Percentiles rank a stretch among this genome's conserved stretches.
Conservation (phyloP, 2,329 filamentous ascomycete species). For the Chlorencoelia australis region DNA sequence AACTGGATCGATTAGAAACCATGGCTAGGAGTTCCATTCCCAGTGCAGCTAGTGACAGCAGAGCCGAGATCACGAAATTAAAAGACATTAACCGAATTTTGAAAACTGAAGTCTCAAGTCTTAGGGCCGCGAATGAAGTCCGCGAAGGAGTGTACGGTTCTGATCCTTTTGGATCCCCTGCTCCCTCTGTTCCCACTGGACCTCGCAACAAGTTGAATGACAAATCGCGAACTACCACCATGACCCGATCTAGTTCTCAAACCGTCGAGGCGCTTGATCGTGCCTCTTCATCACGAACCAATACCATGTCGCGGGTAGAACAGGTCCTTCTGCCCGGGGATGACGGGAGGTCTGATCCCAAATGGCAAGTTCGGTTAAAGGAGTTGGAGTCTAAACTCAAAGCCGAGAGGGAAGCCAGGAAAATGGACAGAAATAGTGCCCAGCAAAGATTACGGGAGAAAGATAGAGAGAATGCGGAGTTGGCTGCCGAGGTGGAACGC, state of each 20-base stretch:
- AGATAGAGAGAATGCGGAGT: constrained; percentile 61
- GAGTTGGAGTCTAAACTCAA: constrained; percentile 86
- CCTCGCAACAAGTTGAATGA: constrained; percentile 18
- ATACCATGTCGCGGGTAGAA: constrained; percentile 1
- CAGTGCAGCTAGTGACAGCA: constrained; percentile 16
- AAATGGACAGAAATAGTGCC: constrained; percentile 77
- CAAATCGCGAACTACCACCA: constrained; percentile 28
- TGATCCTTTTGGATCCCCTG: constrained; percentile 29
- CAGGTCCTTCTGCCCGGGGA: constrained; percentile 12
- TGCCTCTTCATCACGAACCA: constrained; percentile 14
- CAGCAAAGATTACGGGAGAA: constrained; percentile 68
- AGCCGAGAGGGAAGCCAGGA: constrained; percentile 74
- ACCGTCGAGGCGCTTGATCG: constrained; percentile 17
- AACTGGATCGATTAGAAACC: constrained; percentile 77
- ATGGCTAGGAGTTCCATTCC: constrained; percentile 59
- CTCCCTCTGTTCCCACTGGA: constrained; percentile 27
- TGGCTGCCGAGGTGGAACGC: constrained; percentile 50
- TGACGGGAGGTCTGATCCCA: constrained; percentile 47
- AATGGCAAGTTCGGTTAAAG: constrained; percentile 76
- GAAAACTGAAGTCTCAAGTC: constrained; percentile 58
- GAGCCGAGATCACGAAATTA: constrained; percentile 47
- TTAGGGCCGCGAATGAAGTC: constrained; percentile 46
- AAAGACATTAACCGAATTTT: constrained; percentile 53
- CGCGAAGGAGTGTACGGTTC: constrained; percentile 27
- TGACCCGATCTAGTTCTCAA: constrained; percentile 43